These are phyloP conservation scores for Asterella californica DNA, from an alignment of 225 moss, liverwort and hornwort species.

Conservation along the genomic window DNA sequence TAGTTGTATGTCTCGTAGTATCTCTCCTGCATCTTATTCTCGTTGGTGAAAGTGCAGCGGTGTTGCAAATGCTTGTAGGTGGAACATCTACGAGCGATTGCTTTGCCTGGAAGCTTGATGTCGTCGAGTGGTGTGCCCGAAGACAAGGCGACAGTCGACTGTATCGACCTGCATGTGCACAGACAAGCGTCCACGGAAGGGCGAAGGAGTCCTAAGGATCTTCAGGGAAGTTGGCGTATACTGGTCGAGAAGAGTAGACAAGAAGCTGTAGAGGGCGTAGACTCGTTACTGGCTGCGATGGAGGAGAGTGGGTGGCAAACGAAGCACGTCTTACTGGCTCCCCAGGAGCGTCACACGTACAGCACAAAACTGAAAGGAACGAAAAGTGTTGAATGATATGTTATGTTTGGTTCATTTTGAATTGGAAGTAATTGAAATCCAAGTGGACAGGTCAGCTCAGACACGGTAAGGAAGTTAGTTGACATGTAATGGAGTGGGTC, in stretches of 20 bases:
- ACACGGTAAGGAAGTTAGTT: background rate
- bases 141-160: background rate
- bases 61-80: background rate
- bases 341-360: conserved; percentile 38
- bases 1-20: background rate
- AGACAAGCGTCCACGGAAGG: background rate
- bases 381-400: background rate
- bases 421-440: background rate
- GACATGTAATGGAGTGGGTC: too few relatives aligned
- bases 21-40: background rate
- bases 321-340: conserved; percentile 35
- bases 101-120: background rate
- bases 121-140: background rate
- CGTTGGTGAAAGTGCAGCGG: background rate
- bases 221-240: conserved; percentile 9
- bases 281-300: conserved; percentile 35
- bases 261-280: conserved; percentile 32
- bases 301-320: conserved; percentile 44
- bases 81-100: background rate
- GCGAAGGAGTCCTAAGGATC: background rate
- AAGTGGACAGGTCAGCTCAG: background rate
- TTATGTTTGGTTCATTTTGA: too few relatives aligned
- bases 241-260: conserved; percentile 28
- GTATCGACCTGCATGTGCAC: background rate
- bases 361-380: background rate